A percentile compares a stretch with the other conserved stretches of the same genome.
phyloP scores from a whole-genome alignment of 805 yeast genomes.

The Metschnikowia henanensis region DNA sequence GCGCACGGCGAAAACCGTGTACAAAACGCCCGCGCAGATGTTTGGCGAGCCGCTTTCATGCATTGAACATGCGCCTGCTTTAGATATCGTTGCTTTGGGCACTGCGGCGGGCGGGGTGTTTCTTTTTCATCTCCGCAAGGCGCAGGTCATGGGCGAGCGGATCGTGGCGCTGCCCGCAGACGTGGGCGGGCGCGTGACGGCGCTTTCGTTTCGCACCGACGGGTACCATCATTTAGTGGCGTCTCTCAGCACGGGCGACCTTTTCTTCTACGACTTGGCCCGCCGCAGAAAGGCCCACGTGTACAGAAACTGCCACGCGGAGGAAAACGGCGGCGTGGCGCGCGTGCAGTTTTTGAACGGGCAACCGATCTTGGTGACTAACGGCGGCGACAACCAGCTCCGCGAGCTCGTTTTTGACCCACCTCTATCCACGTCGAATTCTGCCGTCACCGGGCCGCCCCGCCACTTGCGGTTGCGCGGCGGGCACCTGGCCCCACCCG shows the following conservation, averaged over 20 bases:
- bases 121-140: constrained; percentile 69
- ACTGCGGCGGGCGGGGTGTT: constrained; percentile 64
- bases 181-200: constrained; percentile 43
- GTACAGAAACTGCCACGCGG: constrained; percentile 70
- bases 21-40: constrained; percentile 47
- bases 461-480: constrained; percentile 91
- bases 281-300: constrained; percentile 73
- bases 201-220: constrained; percentile 89
- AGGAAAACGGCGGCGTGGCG: constrained; percentile 73
- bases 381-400: constrained; percentile 87
- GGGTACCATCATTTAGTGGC: constrained; percentile 81
- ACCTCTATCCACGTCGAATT: constrained; percentile 62
- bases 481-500: constrained; percentile 95
- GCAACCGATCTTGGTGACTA: constrained; percentile 85
- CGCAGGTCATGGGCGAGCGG: constrained; percentile 47
- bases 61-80: constrained; percentile 82
- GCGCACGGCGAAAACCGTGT: constrained; percentile 72
- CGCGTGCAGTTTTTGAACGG: constrained; percentile 79
- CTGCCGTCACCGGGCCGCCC: constrained; percentile 80
- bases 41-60: constrained; percentile 59
- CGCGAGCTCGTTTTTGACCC: constrained; percentile 96
- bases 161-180: constrained; percentile 47
- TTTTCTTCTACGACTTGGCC: constrained; percentile 81
- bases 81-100: constrained; percentile 83
- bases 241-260: constrained; percentile 77